Conservation (phyloP, 805 yeast species). For the Barnettozyma pratensis region DNA sequence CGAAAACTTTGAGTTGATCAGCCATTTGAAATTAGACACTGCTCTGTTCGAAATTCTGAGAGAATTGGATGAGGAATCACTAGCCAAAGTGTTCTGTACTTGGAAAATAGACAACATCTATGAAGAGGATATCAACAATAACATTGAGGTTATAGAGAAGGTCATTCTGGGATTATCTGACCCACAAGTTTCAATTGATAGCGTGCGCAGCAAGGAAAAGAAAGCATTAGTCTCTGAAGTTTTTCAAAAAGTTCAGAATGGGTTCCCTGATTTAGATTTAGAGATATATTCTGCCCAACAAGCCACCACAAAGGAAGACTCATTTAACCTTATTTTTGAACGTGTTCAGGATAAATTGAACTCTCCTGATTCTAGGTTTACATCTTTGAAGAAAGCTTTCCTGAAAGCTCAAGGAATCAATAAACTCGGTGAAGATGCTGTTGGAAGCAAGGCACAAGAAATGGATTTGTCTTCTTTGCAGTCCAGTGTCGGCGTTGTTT, state of each 20-base stretch:
- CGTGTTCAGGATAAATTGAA: background rate
- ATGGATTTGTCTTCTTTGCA: background rate
- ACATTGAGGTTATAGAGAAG: slow-evolving; percentile 4
- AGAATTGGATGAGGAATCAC: background rate
- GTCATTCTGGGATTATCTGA: slow-evolving; percentile 2
- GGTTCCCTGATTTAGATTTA: background rate
- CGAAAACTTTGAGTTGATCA: slow-evolving; percentile 2
- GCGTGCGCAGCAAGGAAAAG: background rate
- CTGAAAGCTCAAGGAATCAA: slow-evolving; percentile 2
- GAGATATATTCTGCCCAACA: background rate
- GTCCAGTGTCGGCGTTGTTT: background rate
- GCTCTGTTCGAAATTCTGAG: background rate
- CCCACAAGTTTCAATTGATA: background rate
- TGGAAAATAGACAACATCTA: background rate
- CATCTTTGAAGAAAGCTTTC: background rate
- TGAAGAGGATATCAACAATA: background rate
- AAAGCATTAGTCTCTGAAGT: background rate
- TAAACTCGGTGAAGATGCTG: background rate
- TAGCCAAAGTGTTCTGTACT: slow-evolving; percentile 1
- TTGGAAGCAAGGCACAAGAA: too few relatives aligned
- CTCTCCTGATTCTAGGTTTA: background rate
- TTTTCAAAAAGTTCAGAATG: background rate
- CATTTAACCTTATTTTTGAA: background rate
- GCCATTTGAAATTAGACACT: background rate
- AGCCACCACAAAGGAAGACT: background rate